Conservation (phyloP, 2,329 filamentous ascomycete species). For the Acrodontium crateriforme region DNA sequence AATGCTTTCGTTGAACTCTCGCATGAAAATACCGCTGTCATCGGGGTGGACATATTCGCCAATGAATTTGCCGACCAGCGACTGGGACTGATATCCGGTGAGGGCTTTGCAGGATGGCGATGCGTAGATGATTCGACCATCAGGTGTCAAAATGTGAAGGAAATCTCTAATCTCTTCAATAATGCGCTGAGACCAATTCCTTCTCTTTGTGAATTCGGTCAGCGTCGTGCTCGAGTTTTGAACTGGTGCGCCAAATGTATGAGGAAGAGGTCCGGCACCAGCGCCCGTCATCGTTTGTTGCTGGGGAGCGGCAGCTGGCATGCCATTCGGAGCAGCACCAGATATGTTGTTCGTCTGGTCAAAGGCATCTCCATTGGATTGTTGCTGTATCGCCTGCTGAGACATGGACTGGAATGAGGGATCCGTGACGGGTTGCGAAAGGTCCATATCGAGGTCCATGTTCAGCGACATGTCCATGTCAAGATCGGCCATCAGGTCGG, state of each 20-base stretch:
- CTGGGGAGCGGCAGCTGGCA: constrained; percentile 12
- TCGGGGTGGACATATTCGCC: constrained; percentile 75
- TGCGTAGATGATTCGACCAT: constrained; percentile 73
- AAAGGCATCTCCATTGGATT: not conserved
- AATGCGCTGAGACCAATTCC: constrained; percentile 77
- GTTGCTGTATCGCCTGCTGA: too few species aligned
- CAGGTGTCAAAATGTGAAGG: constrained; percentile 71
- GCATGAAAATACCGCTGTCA: constrained; percentile 67
- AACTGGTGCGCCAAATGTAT: constrained; percentile 36
- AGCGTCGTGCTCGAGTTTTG: constrained; percentile 39
- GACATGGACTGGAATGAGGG: too few species aligned
- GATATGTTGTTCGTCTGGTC: constrained; percentile 1
- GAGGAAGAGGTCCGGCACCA: constrained; percentile 42
- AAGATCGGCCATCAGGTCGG: constrained; percentile 26
- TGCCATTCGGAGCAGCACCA: constrained; percentile 2
- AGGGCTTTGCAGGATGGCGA: constrained; percentile 63
- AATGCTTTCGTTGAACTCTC: constrained; percentile 82
- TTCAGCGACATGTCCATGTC: constrained; percentile 33
- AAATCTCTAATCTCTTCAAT: constrained; percentile 84
- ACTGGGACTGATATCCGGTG: constrained; percentile 59
- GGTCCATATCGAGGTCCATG: constrained; percentile 37
- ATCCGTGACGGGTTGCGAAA: too few species aligned
- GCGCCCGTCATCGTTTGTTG: constrained; percentile 27
- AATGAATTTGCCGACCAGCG: constrained; percentile 62
- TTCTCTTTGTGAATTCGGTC: constrained; percentile 51